A percentile compares a stretch with the other conserved stretches of the same genome.
Conservation (phyloP, 208 protist species). For the Vickermania ingenoplastis region DNA sequence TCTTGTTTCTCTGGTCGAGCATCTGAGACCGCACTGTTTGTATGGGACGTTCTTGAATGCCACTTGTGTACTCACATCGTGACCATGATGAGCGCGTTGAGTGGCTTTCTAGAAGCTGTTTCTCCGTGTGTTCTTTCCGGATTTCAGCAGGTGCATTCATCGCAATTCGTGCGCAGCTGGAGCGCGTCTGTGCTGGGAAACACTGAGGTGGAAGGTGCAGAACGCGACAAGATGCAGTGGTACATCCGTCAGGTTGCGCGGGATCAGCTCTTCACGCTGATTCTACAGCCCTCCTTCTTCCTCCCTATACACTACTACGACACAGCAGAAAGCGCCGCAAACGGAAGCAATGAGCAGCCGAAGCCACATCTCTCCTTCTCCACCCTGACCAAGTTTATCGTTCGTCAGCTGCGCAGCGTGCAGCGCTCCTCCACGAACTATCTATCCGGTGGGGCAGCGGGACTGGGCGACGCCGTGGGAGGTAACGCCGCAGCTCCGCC, state of each 20-base stretch:
- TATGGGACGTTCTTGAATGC: slow-evolving; percentile 22
- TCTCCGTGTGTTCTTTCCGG: neutral
- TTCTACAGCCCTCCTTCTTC: neutral
- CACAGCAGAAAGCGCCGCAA: neutral
- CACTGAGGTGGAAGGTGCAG: neutral
- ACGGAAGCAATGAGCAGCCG: neutral
- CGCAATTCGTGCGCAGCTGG: neutral
- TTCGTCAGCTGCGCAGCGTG: neutral
- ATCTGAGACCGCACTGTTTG: neutral
- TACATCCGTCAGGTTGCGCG: neutral
- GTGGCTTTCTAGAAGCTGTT: slow-evolving; percentile 3
- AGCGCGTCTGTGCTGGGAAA: neutral
- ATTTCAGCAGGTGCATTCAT: neutral
- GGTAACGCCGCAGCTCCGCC: neutral
- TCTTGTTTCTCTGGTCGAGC: slow-evolving; percentile 9
- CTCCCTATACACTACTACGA: neutral
- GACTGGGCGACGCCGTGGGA: neutral
- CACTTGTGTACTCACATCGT: slow-evolving; percentile 15
- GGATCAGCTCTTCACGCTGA: neutral
- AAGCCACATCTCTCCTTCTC: neutral
- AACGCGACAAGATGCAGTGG: neutral
- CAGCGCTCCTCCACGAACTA: no score
- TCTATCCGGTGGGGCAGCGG: no score
- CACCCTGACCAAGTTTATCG: neutral
- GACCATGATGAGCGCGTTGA: slow-evolving; percentile 13